Evolutionary conservation across 768 basidiomycete species (phyloP), one percentile per base, ranked within the genome.

Genomic region (Lactarius hengduanensis): DNA sequence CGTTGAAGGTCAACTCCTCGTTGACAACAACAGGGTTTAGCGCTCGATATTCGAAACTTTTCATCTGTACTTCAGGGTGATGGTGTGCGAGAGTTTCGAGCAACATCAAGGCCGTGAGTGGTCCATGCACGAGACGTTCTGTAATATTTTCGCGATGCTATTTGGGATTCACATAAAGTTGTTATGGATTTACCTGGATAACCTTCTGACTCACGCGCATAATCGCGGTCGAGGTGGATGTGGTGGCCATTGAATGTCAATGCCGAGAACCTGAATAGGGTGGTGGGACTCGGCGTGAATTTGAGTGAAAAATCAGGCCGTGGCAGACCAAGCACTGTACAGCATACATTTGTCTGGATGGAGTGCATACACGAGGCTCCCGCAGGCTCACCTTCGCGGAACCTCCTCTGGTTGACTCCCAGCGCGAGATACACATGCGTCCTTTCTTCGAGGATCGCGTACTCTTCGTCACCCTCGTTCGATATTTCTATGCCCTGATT

Each of bases 51-150:
- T 85, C 84, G 70, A 91, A 92, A 6, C 77, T 68, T 55, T 74
- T 78, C 62, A 92, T 71, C 28, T 76, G 73, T 15, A 77, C 74
- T 2, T 78, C 74, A 0, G 87, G 86, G 57, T 82, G 77, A 57
- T 86, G 74, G 70, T 85, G 79, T 8, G 77, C 74, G 40, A 84
- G 78, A 0, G 82, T 76, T 72, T 94, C 92, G 41, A 94, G 78
- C 5, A 94, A 78, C 84, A 94, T 86, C 61, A 91, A 78, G 0
- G 92, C 91, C 2, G 88, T 93, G 53, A 94, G 77, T 47, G 92
- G 92, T 0, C 90, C 92, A 72, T 94, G 92, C 13, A 94, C 90
- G n/a, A 94, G 82, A 13, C 90, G 84, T 76, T 91, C 90, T 91
- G 71, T 30, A 36, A 43, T 26, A 26, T 18, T 26, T 38, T 8